Evolutionary conservation across 129 eudicot genomes (phyloP).

Genomic region (Logfia minima): DNA sequence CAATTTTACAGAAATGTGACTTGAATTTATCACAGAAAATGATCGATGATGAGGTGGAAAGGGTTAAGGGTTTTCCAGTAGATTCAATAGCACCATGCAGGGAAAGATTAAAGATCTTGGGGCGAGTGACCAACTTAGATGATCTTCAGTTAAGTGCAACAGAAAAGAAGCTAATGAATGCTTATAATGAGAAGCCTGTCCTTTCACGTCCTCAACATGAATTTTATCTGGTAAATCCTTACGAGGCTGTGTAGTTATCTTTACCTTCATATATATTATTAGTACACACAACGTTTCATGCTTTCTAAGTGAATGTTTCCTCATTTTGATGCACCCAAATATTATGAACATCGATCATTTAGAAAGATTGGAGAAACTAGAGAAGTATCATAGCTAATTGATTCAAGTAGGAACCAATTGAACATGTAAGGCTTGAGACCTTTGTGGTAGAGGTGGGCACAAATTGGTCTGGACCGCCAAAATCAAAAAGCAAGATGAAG

Average conservation of each 20-base stretch:
- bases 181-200: constrained; percentile 86
- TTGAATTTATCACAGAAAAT: neutral
- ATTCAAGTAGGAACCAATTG: neutral
- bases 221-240: constrained; percentile 61
- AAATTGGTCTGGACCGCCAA: neutral
- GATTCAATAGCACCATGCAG: constrained; percentile 71
- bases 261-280: neutral
- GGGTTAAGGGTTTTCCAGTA: constrained; percentile 57
- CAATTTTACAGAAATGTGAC: neutral
- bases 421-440: neutral
- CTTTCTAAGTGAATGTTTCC: neutral
- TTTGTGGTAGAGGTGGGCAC: neutral
- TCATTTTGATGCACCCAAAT: neutral
- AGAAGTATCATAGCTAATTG: neutral
- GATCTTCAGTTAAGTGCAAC: constrained; percentile 64
- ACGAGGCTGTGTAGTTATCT: neutral
- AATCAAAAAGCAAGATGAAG: neutral
- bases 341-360: neutral
- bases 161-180: constrained; percentile 77
- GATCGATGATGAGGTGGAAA: constrained; percentile 68
- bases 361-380: neutral
- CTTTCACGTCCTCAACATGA: constrained; percentile 93
- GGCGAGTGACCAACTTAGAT: constrained; percentile 63
- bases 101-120: constrained; percentile 83
- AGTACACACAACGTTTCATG: neutral